Base-by-base conservation (phyloP, 257 asterid species). In the Verbena officinalis region DNA sequence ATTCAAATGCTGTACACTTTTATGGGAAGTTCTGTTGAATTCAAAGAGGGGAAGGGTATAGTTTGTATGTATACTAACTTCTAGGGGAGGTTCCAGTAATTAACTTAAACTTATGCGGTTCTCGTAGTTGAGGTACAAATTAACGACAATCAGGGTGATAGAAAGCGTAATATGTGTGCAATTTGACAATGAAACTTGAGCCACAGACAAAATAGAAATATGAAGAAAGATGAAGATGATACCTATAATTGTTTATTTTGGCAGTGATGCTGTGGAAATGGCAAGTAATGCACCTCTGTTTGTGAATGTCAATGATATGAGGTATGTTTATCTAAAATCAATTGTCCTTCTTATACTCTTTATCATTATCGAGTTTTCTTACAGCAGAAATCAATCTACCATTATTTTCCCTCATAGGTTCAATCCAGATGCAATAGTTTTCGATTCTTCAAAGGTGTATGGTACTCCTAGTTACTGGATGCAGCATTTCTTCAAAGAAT, bases 401-500 rank as follows among this genome's bases (percentile, higher is more conserved):
- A 44, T 16, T 22, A 14, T 34, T 19, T 39, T 64, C 55, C 52
- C 12, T n/a, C 44, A 40, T 55, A 90, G 96, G 80, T 91, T 89
- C 90, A 80, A 72, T 38, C 87, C 96, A 24, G 95, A 89, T 79
- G 96, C 98, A 42, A 91, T 91, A 74, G 96, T 89, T 55, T 91
- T 86, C 19, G 81, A 90, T 68, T 84, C 96, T 59, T 91, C 95
- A 52, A 77, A 67, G 51, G 70, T 49, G 10, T 92, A 89, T 58
- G 93, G 97, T 46, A 89, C 97, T 39, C 98, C 97, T n/a, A 89
- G 79, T 76, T 92, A 89, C 69, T 92, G 96, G 96, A 89, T 92
- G 98, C 98, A 92, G 66, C 88, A 76, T 9, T 77, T 89, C 60
- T 92, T 92, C 81, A 80, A 62, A 67, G 95, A 85, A 40, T 92